These are phyloP conservation scores for Gentiana macrophylla DNA, from an alignment of 257 asterid species.

Conservation along the genomic window DNA sequence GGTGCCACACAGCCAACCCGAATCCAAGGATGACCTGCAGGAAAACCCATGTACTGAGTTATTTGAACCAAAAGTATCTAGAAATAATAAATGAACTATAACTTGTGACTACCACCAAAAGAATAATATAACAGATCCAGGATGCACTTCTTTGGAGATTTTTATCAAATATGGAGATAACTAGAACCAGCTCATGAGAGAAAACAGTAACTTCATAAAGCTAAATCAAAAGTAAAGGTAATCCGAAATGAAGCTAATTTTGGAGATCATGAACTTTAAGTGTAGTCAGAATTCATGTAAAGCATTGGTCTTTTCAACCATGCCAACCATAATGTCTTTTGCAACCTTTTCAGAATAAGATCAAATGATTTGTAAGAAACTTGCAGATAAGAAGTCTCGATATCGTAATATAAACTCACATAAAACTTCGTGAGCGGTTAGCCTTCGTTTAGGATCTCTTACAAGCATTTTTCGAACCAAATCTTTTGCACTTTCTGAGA, in stretches of 20 bases:
- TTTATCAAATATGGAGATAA: too few relatives aligned
- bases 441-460: constrained; percentile 21
- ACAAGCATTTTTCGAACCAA: constrained; percentile 20
- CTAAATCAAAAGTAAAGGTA: too few relatives aligned
- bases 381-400: neutral
- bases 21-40: constrained; percentile 81
- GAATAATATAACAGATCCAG: too few relatives aligned
- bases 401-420: constrained; percentile 9
- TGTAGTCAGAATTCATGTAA: too few relatives aligned
- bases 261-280: too few relatives aligned
- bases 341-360: neutral
- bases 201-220: too few relatives aligned
- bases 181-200: too few relatives aligned
- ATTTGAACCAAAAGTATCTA: neutral
- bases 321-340: neutral
- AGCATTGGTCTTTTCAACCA: too few relatives aligned
- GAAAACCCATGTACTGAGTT: neutral
- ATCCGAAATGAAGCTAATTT: too few relatives aligned
- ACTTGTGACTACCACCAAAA: too few relatives aligned
- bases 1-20: constrained; percentile 66
- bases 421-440: constrained; percentile 25
- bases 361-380: neutral
- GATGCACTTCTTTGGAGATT: too few relatives aligned
- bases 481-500: constrained; percentile 23
- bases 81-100: too few relatives aligned